Conservation (phyloP, 1,284 basidiomycete species). For the Malassezia arunalokei region DNA sequence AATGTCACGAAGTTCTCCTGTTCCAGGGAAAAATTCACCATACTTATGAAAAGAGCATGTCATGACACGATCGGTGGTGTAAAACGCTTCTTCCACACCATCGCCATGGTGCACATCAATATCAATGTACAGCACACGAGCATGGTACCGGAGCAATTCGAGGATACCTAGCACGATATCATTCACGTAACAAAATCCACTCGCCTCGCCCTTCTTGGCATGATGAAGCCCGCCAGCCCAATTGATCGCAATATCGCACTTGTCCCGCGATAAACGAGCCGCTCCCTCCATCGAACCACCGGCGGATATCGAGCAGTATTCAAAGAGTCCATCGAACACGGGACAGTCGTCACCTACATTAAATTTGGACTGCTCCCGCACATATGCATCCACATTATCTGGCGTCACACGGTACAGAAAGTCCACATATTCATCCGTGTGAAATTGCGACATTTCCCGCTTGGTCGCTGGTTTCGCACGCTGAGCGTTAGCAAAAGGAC, state of each 20-base stretch:
- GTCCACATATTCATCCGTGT: slow-evolving; percentile 86
- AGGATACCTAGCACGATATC: slow-evolving; percentile 96
- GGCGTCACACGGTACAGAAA: slow-evolving; percentile 73
- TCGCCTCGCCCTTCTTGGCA: slow-evolving; percentile 96
- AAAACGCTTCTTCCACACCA: slow-evolving; percentile 98
- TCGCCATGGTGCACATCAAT: slow-evolving; percentile 99
- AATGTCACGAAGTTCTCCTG: slow-evolving; percentile 87
- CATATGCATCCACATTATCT: slow-evolving; percentile 70
- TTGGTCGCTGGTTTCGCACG: slow-evolving; percentile 97
- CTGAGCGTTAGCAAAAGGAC: slow-evolving; percentile 1
- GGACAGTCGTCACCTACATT: slow-evolving; percentile 93
- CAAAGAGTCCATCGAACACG: slow-evolving; percentile 93
- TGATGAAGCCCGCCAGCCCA: slow-evolving; percentile 98
- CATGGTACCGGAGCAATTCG: slow-evolving; percentile 84
- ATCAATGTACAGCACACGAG: slow-evolving; percentile 91
- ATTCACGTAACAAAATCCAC: slow-evolving; percentile 97
- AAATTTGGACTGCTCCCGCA: slow-evolving; percentile 96
- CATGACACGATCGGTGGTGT: slow-evolving; percentile 98
- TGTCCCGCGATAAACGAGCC: slow-evolving; percentile 82
- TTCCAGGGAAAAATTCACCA: slow-evolving; percentile 97
- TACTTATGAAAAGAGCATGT: slow-evolving; percentile 98
- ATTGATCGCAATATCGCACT: slow-evolving; percentile 96
- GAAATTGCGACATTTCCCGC: slow-evolving; percentile 91
- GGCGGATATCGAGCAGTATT: slow-evolving; percentile 96
- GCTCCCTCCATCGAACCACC: slow-evolving; percentile 99